Base-by-base conservation (phyloP, 2,329 filamentous ascomycete genomes). In the Amylocarpus encephaloides region DNA sequence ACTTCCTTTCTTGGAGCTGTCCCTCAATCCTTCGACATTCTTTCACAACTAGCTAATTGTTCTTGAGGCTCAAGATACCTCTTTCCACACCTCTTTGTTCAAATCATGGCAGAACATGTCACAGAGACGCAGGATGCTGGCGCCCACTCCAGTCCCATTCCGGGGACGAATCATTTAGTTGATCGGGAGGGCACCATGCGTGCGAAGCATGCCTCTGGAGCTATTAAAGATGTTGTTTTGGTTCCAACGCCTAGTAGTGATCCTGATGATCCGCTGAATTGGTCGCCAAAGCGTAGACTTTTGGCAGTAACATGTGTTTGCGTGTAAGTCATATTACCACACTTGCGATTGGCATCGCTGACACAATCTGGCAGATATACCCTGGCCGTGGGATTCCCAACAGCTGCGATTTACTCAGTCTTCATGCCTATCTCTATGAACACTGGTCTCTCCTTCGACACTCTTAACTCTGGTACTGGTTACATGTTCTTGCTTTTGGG, bases 401-500 rank as follows among this genome's bases (percentile, higher is more conserved):
- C 67, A 19, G 68, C 73, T 1, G 67, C 72, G 11, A 70, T 75
- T 11, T 77, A 77, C 59, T 73, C 70, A 1, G 70, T 77, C 16
- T 67, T 76, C 5, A 70, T 71, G 2, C 70, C 71, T 13, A 72
- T 77, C 34, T 69, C 70, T 2, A 64, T 67, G 50, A 71, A 70
- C 9, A 73, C 71, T 0, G 68, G 67, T 6, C 62, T 78, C 32
- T 70, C 68, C 0, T 62, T 74, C 4, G 65, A 63, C 10, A 66
- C 71, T 26, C 59, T 77, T 26, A 73, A 74, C 48, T 67, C 70
- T 51, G 74, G 75, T 4, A 76, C 71, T 5, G 75, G 75, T 1
- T 68, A 72, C 34, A 74, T 75, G 73, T 76, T 77, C 52, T 58
- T 77, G 26, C 67, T 73, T 12, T 69, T 76, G 19, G 74, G 75